These are phyloP conservation scores for Cymbidium sinense DNA, from an alignment of 106 monocot species.

Conservation along the genomic window DNA sequence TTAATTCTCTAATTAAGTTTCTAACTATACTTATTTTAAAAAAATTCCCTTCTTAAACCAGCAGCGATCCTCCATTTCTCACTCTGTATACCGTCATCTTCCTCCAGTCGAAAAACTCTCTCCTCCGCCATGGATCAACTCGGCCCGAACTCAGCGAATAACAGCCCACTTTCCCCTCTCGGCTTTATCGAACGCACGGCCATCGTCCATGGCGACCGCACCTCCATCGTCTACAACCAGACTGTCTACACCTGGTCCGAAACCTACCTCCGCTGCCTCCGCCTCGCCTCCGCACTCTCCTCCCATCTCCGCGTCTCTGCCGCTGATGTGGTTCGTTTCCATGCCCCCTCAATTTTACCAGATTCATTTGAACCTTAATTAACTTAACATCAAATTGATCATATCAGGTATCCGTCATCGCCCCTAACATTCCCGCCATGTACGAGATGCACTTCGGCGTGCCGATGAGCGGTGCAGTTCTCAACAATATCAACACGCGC, in stretches of 20 bases:
- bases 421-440: slow-evolving; percentile 49
- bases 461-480: slow-evolving; percentile 55
- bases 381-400: not conserved
- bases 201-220: slow-evolving; percentile 37
- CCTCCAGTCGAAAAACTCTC: not conserved
- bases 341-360: too few relatives aligned
- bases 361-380: not conserved
- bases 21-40: too few relatives aligned
- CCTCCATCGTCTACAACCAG: slow-evolving; percentile 41
- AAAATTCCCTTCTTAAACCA: too few relatives aligned
- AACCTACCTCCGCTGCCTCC: slow-evolving; percentile 52
- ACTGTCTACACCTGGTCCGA: slow-evolving; percentile 62
- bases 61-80: not conserved
- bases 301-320: slow-evolving; percentile 5
- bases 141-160: slow-evolving; percentile 36
- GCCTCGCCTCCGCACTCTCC: slow-evolving; percentile 43
- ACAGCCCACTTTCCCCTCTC: slow-evolving; percentile 42
- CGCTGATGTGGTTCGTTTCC: not conserved
- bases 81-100: not conserved
- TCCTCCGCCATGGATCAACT: slow-evolving; percentile 30
- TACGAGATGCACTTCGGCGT: slow-evolving; percentile 75
- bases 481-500: slow-evolving; percentile 36
- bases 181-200: slow-evolving; percentile 58
- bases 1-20: too few relatives aligned
- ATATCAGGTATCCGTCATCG: slow-evolving; percentile 24